A percentile compares a stretch with the other conserved stretches of the same genome.
Conservation (phyloP, 805 yeast genomes). For the Starmerella etchellsii region DNA sequence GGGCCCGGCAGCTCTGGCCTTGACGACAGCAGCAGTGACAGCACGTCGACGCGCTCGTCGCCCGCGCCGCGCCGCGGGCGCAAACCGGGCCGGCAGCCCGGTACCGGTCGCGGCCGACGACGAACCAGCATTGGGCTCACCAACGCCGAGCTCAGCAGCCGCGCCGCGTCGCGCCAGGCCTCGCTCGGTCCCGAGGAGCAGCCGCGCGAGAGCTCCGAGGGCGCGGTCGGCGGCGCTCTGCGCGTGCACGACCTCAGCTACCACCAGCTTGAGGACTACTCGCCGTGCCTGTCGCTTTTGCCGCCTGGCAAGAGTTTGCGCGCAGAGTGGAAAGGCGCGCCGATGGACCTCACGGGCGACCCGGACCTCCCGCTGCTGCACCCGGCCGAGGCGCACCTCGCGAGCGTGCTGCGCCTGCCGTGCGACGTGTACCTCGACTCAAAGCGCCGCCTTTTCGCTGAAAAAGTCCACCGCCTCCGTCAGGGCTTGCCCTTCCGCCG, state of each 20-base stretch:
- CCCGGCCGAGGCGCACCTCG: slow-evolving; percentile 80
- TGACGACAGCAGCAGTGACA: slow-evolving; percentile 1
- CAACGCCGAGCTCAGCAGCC: background rate
- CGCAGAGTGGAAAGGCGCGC: slow-evolving; percentile 97
- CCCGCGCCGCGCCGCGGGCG: background rate
- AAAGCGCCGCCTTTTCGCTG: slow-evolving; percentile 74
- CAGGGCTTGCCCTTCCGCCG: slow-evolving; percentile 73
- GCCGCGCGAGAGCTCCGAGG: background rate
- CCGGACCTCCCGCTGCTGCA: slow-evolving; percentile 63
- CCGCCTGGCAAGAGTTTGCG: slow-evolving; percentile 62
- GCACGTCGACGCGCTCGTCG: background rate
- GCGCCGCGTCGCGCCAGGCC: background rate
- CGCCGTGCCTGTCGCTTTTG: slow-evolving; percentile 55
- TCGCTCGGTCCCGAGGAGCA: background rate
- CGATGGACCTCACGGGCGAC: slow-evolving; percentile 77
- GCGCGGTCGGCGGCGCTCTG: slow-evolving; percentile 5
- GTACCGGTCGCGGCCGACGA: background rate
- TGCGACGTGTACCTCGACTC: slow-evolving; percentile 67
- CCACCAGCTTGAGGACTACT: slow-evolving; percentile 53
- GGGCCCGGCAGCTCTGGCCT: slow-evolving; percentile 5
- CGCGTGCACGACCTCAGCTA: slow-evolving; percentile 31
- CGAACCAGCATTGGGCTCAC: slow-evolving; percentile 1
- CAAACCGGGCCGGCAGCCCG: background rate
- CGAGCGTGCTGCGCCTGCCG: slow-evolving; percentile 81
- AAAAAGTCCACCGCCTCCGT: slow-evolving; percentile 66